A percentile compares a stretch with the other conserved stretches of the same genome.
Conservation (phyloP, 2,329 filamentous ascomycete genomes). For the Purpureocillium lavendulum region DNA sequence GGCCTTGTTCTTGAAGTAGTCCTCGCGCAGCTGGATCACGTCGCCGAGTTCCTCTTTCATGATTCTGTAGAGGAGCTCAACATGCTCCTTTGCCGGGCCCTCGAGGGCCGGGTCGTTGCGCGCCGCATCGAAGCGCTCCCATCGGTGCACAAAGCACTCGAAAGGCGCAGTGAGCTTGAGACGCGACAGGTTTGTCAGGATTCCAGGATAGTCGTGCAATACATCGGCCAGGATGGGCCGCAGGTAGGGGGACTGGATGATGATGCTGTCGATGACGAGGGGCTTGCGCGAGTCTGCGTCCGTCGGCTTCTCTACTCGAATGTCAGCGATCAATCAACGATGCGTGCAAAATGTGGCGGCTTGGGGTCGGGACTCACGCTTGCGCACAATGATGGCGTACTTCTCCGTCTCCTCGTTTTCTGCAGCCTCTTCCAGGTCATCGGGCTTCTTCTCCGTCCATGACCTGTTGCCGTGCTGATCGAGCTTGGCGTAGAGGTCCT, state of each 20-base stretch:
- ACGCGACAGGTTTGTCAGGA: conserved; percentile 50
- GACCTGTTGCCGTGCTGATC: conserved; percentile 41
- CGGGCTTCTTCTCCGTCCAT: conserved; percentile 48
- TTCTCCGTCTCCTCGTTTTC: conserved; percentile 55
- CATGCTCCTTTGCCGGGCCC: conserved; percentile 31
- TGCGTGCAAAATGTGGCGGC: not conserved
- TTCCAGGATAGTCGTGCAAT: conserved; percentile 49
- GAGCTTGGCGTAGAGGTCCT: conserved; percentile 33
- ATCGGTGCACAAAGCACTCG: conserved; percentile 57
- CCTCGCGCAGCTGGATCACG: conserved; percentile 38
- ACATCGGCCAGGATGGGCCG: conserved; percentile 47
- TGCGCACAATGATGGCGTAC: conserved; percentile 52
- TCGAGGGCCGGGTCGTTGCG: conserved; percentile 33
- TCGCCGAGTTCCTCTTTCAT: conserved; percentile 43
- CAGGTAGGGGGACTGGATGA: conserved; percentile 54
- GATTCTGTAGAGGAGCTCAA: conserved; percentile 36
- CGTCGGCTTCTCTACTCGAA: conserved; percentile 28
- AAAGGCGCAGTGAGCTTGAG: conserved; percentile 55
- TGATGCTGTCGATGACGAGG: conserved; percentile 52
- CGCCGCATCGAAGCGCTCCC: conserved; percentile 37
- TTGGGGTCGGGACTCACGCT: conserved; percentile 23
- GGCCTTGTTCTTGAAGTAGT: conserved; percentile 43
- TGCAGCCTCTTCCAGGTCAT: conserved; percentile 44
- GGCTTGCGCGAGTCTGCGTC: conserved; percentile 51
- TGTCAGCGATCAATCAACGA: too few species aligned